Evolutionary conservation across 73 alveolate genomes (phyloP).

Genomic region (Paramecium octaurelia): DNA sequence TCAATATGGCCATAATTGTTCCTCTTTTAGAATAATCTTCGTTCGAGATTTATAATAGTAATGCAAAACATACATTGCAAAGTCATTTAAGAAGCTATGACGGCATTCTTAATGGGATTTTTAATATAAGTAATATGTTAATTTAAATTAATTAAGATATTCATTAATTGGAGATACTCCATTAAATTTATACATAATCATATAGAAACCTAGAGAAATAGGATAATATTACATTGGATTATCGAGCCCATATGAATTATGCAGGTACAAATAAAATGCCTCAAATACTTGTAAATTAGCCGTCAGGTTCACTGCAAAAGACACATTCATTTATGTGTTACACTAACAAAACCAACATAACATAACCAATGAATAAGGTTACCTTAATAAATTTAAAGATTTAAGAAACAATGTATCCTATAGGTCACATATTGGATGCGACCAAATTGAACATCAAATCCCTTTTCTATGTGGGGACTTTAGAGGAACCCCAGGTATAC

Average conservation of each 20-base stretch:
- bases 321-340: conserved; percentile 37
- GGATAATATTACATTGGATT: not conserved
- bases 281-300: not conserved
- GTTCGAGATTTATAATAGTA: not conserved
- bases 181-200: not conserved
- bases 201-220: not conserved
- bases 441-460: not conserved
- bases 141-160: not conserved
- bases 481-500: not conserved
- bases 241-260: conserved; percentile 17
- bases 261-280: conserved; percentile 32
- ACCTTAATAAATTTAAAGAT: conserved; percentile 5
- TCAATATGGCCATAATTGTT: not conserved
- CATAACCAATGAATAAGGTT: not conserved
- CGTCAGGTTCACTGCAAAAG: not conserved
- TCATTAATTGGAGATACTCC: not conserved
- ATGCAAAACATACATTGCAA: not conserved
- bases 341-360: not conserved
- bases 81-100: conserved; percentile 13
- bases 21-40: not conserved
- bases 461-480: not conserved
- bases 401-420: conserved; percentile 29
- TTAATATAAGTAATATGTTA: not conserved
- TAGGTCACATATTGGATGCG: conserved; percentile 7
- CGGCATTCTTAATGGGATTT: conserved; percentile 2